Conservation (phyloP, 2,329 filamentous ascomycete species). For the Dothiorella sarmentorum region DNA sequence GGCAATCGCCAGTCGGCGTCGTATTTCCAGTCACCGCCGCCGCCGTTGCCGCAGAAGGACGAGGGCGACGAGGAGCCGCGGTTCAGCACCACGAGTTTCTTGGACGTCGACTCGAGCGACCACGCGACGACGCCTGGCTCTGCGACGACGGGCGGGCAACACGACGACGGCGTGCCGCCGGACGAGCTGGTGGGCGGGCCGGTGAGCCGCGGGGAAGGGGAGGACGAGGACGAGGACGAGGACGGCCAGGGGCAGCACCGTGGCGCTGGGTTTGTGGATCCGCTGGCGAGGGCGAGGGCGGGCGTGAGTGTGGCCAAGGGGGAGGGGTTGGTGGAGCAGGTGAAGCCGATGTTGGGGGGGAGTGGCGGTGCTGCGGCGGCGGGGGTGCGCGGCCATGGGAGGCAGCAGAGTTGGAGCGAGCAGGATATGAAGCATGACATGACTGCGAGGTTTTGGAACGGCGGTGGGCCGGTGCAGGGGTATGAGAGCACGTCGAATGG, state of each 20-base stretch:
- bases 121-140: neutral
- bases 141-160: neutral
- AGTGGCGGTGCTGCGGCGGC: neutral
- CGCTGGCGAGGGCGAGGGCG: conserved; percentile 3
- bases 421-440: neutral
- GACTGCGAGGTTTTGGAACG: neutral
- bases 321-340: neutral
- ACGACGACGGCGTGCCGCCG: neutral
- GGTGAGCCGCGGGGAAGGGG: neutral
- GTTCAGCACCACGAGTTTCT: neutral
- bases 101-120: neutral
- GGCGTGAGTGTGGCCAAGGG: conserved; percentile 9
- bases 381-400: neutral
- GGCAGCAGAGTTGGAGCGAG: neutral
- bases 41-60: too few relatives aligned
- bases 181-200: too few relatives aligned
- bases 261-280: neutral
- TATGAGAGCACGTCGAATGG: neutral
- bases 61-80: too few relatives aligned
- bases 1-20: neutral
- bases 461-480: neutral
- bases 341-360: neutral
- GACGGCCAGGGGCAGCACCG: neutral
- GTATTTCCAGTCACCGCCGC: too few relatives aligned
- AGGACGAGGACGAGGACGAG: neutral